Evolutionary conservation across 805 yeast species (phyloP), one percentile per base, ranked within the genome.

Genomic region (Lipomyces sp.): DNA sequence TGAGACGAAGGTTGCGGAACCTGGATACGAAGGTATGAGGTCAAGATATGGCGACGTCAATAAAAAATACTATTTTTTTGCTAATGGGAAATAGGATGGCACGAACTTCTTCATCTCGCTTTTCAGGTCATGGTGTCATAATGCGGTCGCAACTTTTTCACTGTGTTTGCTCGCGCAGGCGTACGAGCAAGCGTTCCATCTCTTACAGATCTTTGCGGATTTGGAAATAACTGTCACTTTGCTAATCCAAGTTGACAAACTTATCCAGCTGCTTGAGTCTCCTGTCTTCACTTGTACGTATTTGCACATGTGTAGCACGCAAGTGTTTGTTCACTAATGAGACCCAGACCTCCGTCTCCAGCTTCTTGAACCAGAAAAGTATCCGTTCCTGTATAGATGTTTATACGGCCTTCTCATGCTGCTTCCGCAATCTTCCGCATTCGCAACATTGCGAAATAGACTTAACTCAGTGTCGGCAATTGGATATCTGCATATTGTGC

Each of bases 401-500:
- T 82, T 95, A 37, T 95, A 92, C 76, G 99, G 98, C 1, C 84
- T 95, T 37, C 80, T 95, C 66, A 95, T 95, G 99, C 82, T 95
- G 4, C 78, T 95, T 59, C 99, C 99, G 0, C 99, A 95, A 76
- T 91, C 97, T 0, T 84, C 90, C 11, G 97, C 98, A 0, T 95
- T 91, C 75, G 86, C 84, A n/a, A 86, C 90, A 0, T 81, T 95
- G 70, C 89, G 89, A 70, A 90, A 88, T 73, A 82, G 99, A 66
- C 81, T 95, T 60, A 85, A 84, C 59, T 81, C 90, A 48, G 84
- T 89, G 29, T 73, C 79, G 5, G 75, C 77, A 2, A 75, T 80
- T 55, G 80, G 79, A 4, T 74, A 73, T 51, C 71, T 79, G 39
- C 78, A 77, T 42, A 50, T 75, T 13, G 63, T 60, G 6, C 76